phyloP scores from a whole-genome alignment of 2,329 filamentous ascomycete genomes.

The Microascus cirrosus region DNA sequence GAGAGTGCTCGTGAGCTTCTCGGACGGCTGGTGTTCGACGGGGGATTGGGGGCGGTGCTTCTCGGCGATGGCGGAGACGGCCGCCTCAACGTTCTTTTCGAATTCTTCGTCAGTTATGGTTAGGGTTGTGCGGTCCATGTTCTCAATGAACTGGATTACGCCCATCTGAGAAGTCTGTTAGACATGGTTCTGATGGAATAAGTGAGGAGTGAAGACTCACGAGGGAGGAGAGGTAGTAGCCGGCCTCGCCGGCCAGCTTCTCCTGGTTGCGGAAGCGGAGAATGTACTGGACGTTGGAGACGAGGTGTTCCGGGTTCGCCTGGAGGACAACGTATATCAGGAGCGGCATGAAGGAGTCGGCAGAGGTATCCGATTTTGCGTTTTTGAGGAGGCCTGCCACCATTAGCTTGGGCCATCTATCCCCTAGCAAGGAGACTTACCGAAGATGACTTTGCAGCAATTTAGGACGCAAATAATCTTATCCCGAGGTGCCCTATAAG shows the following conservation, averaged over 20 bases:
- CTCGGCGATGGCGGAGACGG: constrained; percentile 91
- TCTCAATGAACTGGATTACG: constrained; percentile 93
- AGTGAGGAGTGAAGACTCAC: constrained; percentile 31
- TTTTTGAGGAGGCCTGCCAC: constrained; percentile 70
- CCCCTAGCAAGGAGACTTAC: constrained; percentile 28
- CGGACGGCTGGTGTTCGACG: constrained; percentile 15
- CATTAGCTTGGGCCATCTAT: neutral
- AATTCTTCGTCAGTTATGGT: constrained; percentile 95
- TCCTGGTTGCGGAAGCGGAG: constrained; percentile 94
- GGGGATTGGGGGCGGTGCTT: constrained; percentile 55
- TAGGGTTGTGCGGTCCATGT: constrained; percentile 82
- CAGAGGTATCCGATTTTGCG: constrained; percentile 85
- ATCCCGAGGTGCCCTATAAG: constrained; percentile 90
- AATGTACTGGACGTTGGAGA: constrained; percentile 98
- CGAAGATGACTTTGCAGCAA: constrained; percentile 99
- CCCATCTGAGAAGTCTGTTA: constrained; percentile 51
- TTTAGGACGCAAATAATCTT: constrained; percentile 98
- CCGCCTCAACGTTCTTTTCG: constrained; percentile 89
- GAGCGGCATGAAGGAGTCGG: constrained; percentile 89
- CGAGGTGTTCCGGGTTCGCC: constrained; percentile 87
- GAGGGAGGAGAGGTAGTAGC: constrained; percentile 93
- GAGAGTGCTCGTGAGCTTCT: constrained; percentile 28
- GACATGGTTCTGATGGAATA: neutral
- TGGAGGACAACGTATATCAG: constrained; percentile 93
- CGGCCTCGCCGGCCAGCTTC: constrained; percentile 92